These are phyloP conservation scores for Colletotrichum sp. DNA, from an alignment of 2,329 filamentous ascomycete species.

Conservation along the genomic window DNA sequence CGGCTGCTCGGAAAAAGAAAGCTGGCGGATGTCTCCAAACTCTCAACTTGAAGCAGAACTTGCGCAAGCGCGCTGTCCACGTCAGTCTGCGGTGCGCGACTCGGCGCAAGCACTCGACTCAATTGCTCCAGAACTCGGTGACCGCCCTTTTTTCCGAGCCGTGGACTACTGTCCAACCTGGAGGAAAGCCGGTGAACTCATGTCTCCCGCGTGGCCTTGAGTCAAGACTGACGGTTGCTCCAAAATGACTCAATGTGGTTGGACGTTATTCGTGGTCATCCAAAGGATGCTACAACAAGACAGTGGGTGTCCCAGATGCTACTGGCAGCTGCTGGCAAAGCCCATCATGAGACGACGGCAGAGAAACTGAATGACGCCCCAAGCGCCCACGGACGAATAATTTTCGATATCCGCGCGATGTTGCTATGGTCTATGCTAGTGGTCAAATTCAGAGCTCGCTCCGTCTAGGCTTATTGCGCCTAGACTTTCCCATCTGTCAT, in stretches of 20 bases:
- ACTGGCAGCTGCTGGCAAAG: not conserved
- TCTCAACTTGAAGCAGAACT: slow-evolving; percentile 2
- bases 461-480: not conserved
- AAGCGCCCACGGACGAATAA: not conserved
- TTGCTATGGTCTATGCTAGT: not conserved
- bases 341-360: not conserved
- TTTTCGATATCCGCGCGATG: not conserved
- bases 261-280: not conserved
- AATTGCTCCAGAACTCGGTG: not conserved
- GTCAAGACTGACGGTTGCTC: not conserved
- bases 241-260: not conserved
- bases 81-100: not conserved
- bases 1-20: not conserved
- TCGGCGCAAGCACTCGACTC: not conserved
- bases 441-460: not conserved
- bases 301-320: not conserved
- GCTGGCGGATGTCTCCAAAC: not conserved
- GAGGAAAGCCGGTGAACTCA: not conserved
- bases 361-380: not conserved
- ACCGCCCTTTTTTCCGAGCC: not conserved
- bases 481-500: not conserved
- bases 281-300: not conserved
- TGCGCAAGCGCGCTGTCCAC: not conserved
- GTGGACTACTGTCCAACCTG: not conserved
- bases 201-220: not conserved